Base-by-base conservation (phyloP, 202 grass and related monocot species). In the Panicum virgatum region DNA sequence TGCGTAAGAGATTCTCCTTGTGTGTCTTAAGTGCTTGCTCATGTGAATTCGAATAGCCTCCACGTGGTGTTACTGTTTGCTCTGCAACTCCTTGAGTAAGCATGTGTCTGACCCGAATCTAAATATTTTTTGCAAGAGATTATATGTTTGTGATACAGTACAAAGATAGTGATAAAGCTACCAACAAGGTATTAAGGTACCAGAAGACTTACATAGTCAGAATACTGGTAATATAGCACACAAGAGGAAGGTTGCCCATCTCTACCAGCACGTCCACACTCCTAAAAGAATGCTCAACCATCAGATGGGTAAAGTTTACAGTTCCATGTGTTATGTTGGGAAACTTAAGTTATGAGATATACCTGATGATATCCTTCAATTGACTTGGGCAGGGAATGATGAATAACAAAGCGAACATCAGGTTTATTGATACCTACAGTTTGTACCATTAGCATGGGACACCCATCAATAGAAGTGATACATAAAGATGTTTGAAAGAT, bases 301-400 rank as follows among this genome's bases (percentile, higher is more conserved):
- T 16, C 25, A 94, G 72, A 78, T 8, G 65, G 25, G 36, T 70
- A 16, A 7, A 60, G 43, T 78, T 72, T 79, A 52, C 46, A 82
- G 45, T 71, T 86, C 64, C 57, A n/a, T n/a, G n/a, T n/a, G n/a
- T n/a, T n/a, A 56, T 26, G 16, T 60, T 54, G 13, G 44, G 43
- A 72, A 72, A 84, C 30, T 71, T 68, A 34, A 16, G 38, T 39
- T 20, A 52, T 67, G 1, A 52, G 19, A 76, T 29, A 42, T 88
- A 99, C 96, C 87, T 99, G 96, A 90, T 99, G 91, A 85, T 99
- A 99, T 70, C 96, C 92, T 96, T 99, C 96, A 81, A 96, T 90
- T 62, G 96, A 99, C 91, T 99, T 99, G 56, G 92, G 96, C 18
- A 98, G 74, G 19, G 96, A 99, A 86, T 96, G 93, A 76, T 99